Conservation (phyloP, 345 rosid genomes). For the Brassica carinata region DNA sequence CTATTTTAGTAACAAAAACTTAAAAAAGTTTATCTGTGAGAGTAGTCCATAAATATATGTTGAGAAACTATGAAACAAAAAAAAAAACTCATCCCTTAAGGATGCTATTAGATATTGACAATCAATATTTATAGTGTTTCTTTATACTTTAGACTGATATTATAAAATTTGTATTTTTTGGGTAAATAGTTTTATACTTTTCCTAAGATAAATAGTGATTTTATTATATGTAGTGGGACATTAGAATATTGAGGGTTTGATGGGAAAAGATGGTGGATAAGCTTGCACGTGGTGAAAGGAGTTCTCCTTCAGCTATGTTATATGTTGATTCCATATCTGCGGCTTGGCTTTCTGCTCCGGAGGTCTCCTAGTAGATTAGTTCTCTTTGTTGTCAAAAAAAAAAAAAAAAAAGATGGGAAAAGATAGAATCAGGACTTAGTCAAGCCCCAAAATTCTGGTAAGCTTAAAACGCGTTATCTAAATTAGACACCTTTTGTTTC, state of each 20-base stretch:
- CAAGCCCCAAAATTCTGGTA: neutral
- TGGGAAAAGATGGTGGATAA: neutral
- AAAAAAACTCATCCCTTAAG: too few species aligned
- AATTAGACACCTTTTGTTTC: constrained; percentile 8
- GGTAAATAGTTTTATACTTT: neutral
- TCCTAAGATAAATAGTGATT: neutral
- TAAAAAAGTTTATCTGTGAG: too few species aligned
- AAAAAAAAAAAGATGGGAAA: neutral
- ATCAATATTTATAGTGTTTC: neutral
- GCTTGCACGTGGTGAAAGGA: too few species aligned
- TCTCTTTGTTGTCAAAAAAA: too few species aligned
- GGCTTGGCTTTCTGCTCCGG: too few species aligned
- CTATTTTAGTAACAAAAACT: too few species aligned
- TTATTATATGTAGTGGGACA: neutral
- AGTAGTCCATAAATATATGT: too few species aligned
- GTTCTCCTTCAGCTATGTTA: too few species aligned
- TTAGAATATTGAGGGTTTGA: constrained; percentile 9
- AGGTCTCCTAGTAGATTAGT: too few species aligned
- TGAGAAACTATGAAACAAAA: too few species aligned
- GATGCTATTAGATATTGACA: neutral
- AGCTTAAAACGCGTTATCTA: constrained; percentile 32
- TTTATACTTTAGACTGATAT: neutral
- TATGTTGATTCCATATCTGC: too few species aligned
- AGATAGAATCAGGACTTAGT: constrained; percentile 13
- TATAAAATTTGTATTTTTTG: neutral